These are phyloP conservation scores for Zygnema circumcarinatum DNA, from an alignment of 139 green algal genomes.

Conservation along the genomic window DNA sequence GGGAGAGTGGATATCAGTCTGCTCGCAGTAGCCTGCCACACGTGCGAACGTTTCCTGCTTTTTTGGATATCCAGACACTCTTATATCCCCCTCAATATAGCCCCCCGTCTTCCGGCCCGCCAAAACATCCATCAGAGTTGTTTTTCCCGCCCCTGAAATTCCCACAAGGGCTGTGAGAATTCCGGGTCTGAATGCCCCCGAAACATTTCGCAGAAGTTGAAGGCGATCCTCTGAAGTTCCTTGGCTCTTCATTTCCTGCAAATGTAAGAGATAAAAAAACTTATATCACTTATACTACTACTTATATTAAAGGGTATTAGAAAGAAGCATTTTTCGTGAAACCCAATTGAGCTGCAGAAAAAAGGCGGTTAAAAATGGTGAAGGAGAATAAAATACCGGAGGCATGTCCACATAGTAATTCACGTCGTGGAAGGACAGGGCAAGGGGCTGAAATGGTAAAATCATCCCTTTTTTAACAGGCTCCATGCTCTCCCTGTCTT, in stretches of 20 bases:
- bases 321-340: too few relatives aligned
- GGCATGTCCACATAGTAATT: slow-evolving; percentile 59
- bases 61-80: slow-evolving; percentile 70
- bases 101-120: slow-evolving; percentile 52
- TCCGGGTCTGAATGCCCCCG: slow-evolving; percentile 42
- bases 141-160: slow-evolving; percentile 56
- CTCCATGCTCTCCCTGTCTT: too few relatives aligned
- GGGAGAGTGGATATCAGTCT: slow-evolving; percentile 54
- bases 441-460: slow-evolving; percentile 45
- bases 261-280: too few relatives aligned
- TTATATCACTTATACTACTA: too few relatives aligned
- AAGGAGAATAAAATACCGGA: neutral
- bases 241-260: slow-evolving; percentile 28
- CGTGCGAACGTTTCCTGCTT: slow-evolving; percentile 69
- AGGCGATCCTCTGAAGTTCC: slow-evolving; percentile 6
- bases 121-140: slow-evolving; percentile 59
- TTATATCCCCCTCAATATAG: slow-evolving; percentile 69
- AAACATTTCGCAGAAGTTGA: slow-evolving; percentile 47
- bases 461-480: slow-evolving; percentile 52
- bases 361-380: neutral
- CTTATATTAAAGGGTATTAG: too few relatives aligned
- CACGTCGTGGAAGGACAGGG: slow-evolving; percentile 52
- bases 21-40: slow-evolving; percentile 67
- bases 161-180: slow-evolving; percentile 54
- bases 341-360: too few relatives aligned